Evolutionary conservation across 2,329 filamentous ascomycete genomes (phyloP), one percentile per base, ranked within the genome.

Genomic region (Diaporthe sp.): DNA sequence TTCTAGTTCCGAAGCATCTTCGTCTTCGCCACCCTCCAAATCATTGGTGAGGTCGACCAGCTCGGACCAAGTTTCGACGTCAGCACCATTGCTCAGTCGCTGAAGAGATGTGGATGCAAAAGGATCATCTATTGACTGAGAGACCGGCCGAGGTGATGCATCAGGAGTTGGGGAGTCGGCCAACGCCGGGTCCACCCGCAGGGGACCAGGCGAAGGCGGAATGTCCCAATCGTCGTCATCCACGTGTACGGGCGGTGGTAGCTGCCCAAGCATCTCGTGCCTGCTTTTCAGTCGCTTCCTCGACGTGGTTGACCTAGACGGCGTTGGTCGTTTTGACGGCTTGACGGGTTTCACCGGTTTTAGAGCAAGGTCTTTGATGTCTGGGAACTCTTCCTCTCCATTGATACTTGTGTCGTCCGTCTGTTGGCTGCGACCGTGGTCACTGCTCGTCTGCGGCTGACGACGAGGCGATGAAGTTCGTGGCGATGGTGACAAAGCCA

Each of bases 301-400:
- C 9, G 75, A 77, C 9, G 80, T 78, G 9, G 79, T 76, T 28
- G 79, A 61, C 13, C 75, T 73, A 37, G 76, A 71, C 3, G 80
- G 79, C 13, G 58, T 72, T 28, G 77, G 76, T 6, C 80, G 79
- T 61, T 82, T 83, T 10, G 78, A 62, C 1, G 46, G 58, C 34
- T 62, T 76, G 44, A 57, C 58, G n/a, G 74, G 72, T 51, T 74
- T 79, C 10, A 62, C 53, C 10, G 75, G 76, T 9, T 77, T 76
- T 3, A 75, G 78, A 15, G 76, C 42, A 34, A 81, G 72, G 7
- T 78, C 74, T 60, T 77, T 76, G 55, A 82, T 72, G 9, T 80
- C 79, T 8, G 82, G 83, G 17, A 84, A 79, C 0, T 83, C 81
- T 9, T 83, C 81, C 3, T 81, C 82, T 19, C 80, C 82, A 5